Evolutionary conservation across 2,329 filamentous ascomycete genomes (phyloP), one percentile per base, ranked within the genome.

Genomic region (Fusarium sp.): DNA sequence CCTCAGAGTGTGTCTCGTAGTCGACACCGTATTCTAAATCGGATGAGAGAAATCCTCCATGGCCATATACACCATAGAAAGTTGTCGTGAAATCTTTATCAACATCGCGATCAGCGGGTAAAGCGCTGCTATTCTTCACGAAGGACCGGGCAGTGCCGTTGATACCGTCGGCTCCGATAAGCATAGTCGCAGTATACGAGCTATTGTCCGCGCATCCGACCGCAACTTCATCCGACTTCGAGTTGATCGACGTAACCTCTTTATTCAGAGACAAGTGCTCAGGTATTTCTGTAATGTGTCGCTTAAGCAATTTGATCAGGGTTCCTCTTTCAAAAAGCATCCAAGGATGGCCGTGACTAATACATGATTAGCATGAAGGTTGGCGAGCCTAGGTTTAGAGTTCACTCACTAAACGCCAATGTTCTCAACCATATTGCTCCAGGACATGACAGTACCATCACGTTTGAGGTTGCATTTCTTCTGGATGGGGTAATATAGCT

Each of bases 131-230:
- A 1, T 51, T 48, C n/a, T 68, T 52, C 2, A 71, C 62, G 5
- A 43, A 68, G 0, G 45, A 40, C 5, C 71, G 59, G 0, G 57
- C 50, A 5, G 31, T 54, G 49, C 70, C 72, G 33, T 73, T 51
- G 5, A 71, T 60, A 5, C 71, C 71, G 40, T 73, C 70, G 8
- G 65, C 49, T 1, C 71, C 71, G 34, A 73, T 52, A 0, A 73
- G 34, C 4, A 73, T 67, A 10, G 70, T 70, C 1, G 50, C 70
- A 2, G 38, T 39, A 10, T 68, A 62, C 0, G 20, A 11, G 14
- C n/a, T 69, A 0, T 66, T 68, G 14, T 73, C 71, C 10, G 59
- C 44, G 5, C 70, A 73, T 6, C 54, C 49, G 2, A 73, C 68
- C 5, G 54, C 48, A 3, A 73, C 66, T 0, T 49, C 49, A 3